Conservation (phyloP, 495 filamentous ascomycete species). For the Talaromyces stipitatus region DNA sequence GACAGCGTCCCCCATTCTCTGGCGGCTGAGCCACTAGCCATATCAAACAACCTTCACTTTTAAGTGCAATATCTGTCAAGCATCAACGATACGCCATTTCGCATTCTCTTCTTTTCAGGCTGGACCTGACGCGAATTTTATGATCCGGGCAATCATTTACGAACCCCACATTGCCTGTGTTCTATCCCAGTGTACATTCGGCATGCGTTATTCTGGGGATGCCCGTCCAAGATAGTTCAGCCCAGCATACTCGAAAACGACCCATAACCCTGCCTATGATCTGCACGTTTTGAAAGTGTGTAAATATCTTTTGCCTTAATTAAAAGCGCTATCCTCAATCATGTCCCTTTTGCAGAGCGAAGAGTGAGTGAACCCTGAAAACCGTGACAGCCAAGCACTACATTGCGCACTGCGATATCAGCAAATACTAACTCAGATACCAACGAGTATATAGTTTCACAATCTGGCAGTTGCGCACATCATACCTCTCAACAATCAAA, state of each 20-base stretch:
- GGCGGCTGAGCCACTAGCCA: neutral
- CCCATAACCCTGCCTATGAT: neutral
- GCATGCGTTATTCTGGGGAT: neutral
- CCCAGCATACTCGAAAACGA: neutral
- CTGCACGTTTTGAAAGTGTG: neutral
- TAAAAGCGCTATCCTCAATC: conserved; percentile 4
- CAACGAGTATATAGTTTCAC: conserved; percentile 56
- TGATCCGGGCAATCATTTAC: neutral
- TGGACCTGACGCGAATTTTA: neutral
- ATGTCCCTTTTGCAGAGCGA: conserved; percentile 97
- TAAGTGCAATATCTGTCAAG: no score
- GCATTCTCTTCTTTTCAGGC: conserved; percentile 2
- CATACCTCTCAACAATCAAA: conserved; percentile 82
- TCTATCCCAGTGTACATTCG: neutral
- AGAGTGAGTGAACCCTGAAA: conserved; percentile 57
- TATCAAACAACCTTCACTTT: no score
- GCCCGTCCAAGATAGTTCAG: neutral
- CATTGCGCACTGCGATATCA: neutral
- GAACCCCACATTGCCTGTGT: neutral
- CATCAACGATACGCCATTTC: neutral
- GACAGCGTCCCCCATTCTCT: neutral
- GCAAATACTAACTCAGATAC: neutral
- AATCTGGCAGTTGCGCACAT: conserved; percentile 85
- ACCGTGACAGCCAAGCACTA: conserved; percentile 5
- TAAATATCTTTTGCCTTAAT: neutral